Percentiles rank a stretch among this genome's conserved stretches.
Conservation (phyloP, 306 rosid genomes). For the Pyrus communis region DNA sequence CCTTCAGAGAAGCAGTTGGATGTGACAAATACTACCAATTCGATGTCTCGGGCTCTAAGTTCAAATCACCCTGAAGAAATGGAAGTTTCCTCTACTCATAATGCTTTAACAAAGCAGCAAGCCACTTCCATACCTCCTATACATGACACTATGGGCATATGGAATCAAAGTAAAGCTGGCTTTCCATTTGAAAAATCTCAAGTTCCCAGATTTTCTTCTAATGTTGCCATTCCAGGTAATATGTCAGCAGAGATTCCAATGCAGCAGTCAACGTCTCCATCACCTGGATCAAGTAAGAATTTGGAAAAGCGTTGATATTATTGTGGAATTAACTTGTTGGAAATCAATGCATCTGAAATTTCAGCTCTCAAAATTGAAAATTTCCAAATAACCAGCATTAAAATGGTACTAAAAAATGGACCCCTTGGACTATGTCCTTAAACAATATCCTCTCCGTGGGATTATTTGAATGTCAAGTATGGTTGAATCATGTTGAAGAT, state of each 20-base stretch:
- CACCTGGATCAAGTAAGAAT: constrained; percentile 35
- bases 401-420: neutral
- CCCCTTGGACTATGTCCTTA: constrained; percentile 6
- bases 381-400: neutral
- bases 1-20: constrained; percentile 42
- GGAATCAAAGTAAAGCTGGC: constrained; percentile 39
- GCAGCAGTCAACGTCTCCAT: constrained; percentile 32
- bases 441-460: neutral
- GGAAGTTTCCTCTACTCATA: constrained; percentile 49
- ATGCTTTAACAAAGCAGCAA: constrained; percentile 38
- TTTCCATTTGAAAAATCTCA: constrained; percentile 35
- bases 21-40: constrained; percentile 37
- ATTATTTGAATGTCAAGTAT: constrained; percentile 1
- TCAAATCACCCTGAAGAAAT: constrained; percentile 43
- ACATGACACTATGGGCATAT: constrained; percentile 24
- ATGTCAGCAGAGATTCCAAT: constrained; percentile 21
- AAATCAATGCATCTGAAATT: constrained; percentile 1
- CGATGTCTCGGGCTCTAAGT: constrained; percentile 33
- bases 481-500: neutral
- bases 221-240: constrained; percentile 31
- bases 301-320: neutral
- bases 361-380: neutral
- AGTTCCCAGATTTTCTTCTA: constrained; percentile 39
- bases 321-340: constrained; percentile 3
- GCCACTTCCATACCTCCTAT: constrained; percentile 28